Conservation (phyloP, 164 flowering plant species). For the Liriodendron chinense region DNA sequence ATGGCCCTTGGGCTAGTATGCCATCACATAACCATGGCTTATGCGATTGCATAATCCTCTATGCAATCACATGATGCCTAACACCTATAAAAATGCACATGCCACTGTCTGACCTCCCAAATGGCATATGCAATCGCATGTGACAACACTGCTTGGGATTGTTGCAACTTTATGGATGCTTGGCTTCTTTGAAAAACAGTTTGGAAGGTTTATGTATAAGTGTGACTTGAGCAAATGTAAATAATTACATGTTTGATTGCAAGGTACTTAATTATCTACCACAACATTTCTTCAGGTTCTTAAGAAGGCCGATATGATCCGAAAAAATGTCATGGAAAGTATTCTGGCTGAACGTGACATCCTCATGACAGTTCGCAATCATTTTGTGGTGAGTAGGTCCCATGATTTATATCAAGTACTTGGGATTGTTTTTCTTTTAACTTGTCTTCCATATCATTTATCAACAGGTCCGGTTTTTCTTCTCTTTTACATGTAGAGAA, state of each 20-base stretch:
- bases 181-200: background rate
- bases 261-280: background rate
- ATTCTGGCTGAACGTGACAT: conserved; percentile 97
- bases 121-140: too few relatives aligned
- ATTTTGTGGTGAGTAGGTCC: conserved; percentile 82
- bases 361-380: conserved; percentile 87
- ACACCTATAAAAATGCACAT: too few relatives aligned
- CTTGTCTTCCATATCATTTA: conserved; percentile 9
- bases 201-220: background rate
- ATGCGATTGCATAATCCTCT: too few relatives aligned
- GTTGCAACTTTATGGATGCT: too few relatives aligned
- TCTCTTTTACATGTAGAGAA: conserved; percentile 98
- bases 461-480: conserved; percentile 96
- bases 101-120: too few relatives aligned
- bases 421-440: conserved; percentile 17
- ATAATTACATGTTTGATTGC: too few relatives aligned
- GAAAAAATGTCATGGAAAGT: conserved; percentile 97
- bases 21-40: too few relatives aligned
- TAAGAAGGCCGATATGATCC: conserved; percentile 92
- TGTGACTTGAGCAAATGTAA: background rate
- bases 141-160: background rate
- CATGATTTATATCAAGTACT: background rate
- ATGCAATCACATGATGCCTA: too few relatives aligned
- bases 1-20: too few relatives aligned
- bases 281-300: conserved; percentile 55